Base-by-base conservation (phyloP, 805 yeast genomes). In the Dipodascopsis uninucleata region DNA sequence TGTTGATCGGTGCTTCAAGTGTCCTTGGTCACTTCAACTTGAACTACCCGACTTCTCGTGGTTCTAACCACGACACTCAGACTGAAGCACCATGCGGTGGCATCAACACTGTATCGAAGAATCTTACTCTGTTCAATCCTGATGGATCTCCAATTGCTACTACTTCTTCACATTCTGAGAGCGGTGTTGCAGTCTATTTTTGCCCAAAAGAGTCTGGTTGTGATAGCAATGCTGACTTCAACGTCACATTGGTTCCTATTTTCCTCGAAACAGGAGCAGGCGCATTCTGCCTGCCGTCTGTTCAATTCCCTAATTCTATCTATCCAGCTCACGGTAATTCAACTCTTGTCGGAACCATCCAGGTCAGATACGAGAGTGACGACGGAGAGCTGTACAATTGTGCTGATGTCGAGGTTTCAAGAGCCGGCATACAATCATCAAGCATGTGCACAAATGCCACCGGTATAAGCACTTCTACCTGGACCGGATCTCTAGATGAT, bases 301-400 rank as follows among this genome's bases (percentile, higher is more conserved):
- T 59, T 22, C 16, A 34, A 9, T 21, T 51, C 25, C 58, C 61
- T 16, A 28, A 24, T 5, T 33, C 35, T n/a, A 42, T 49, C 18
- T 31, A 17, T 22, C 22, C 47, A 10, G 20, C 43, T 20, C 41
- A 51, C 33, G 58, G 58, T 23, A 28, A 47, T 22, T 12, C 33
- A 6, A 31, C 47, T 20, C 23, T 49, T 25, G 53, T 55, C 35
- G 60, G 56, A 24, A 59, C 62, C 38, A 43, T 59, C 28, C 62
- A 59, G 53, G 57, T 59, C 37, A 49, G 46, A 40, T 45, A 43
- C 46, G 31, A 31, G 36, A 49, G 59, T 16, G 57, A 47, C 21
- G 62, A 59, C 31, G 62, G 62, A 6, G 46, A 57, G 32, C 56
- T 59, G 22, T 59, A 58, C 56, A 59, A 59, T 46, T 59, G 62